Base-by-base conservation (phyloP, 805 yeast genomes). In the Lachancea sp. region DNA sequence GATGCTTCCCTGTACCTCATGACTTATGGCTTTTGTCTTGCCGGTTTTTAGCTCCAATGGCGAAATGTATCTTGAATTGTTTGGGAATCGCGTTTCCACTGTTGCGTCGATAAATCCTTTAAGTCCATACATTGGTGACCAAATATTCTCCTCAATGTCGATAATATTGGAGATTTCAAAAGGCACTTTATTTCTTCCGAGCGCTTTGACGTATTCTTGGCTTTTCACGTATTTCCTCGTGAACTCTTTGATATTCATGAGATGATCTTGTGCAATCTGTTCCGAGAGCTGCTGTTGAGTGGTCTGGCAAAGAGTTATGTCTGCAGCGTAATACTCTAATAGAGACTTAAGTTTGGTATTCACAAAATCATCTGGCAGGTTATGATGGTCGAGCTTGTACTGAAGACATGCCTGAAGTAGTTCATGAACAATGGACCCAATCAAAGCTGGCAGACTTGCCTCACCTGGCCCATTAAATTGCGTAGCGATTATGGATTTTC, bases 41-140 rank as follows among this genome's bases (percentile, higher is more conserved):
- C 98, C 96, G 0, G 98, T 88, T 59, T 93, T 93, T 47, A 93
- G 79, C 60, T 93, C 99, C 67, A 93, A 69, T 0, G 97, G 98
- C 1, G 80, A 74, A 11, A 88, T 72, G 44, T 59, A 72, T 29
- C 69, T 75, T n/a, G 75, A 75, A 1, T 53, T 51, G 12, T 60
- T 57, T 4, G 69, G 70, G 8, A 74, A 58, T 20, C 67, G 62
- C 0, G 85, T 83, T 52, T 83, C 84, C 1, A 88, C 73, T 0
- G 96, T 88, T 2, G 83, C 96, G 67, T 93, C 99, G 15, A 90
- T 79, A 54, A 82, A 78, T 0, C 99, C 99, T 53, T 87, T 78
- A 8, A 93, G 65, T 0, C 99, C 99, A 67, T 76, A 89, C 58
- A 78, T 74, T 0, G 97, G 95, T 0, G 97, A 87, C 88, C 95